Conservation (phyloP, 352 stramenopile genomes). For the Paralagenidium karlingii region DNA sequence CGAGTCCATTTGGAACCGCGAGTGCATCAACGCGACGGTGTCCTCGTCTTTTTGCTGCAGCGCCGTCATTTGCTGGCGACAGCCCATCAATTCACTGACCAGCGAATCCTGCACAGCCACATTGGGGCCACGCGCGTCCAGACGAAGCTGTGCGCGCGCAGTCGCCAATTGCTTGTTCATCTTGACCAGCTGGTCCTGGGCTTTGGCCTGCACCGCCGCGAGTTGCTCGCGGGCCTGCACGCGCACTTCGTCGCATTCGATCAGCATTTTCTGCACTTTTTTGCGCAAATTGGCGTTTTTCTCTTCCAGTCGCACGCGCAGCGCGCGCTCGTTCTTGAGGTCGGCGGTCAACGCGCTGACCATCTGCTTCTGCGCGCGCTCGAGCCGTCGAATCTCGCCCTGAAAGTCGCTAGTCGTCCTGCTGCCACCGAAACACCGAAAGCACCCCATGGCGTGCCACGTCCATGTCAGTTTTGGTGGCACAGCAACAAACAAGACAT, state of each 20-base stretch:
- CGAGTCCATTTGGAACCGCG: conserved; percentile 33
- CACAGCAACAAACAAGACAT: neutral
- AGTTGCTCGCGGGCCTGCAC: conserved; percentile 36
- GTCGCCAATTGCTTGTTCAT: conserved; percentile 23
- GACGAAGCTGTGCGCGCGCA: conserved; percentile 31
- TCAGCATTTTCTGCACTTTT: conserved; percentile 61
- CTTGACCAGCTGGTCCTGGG: conserved; percentile 26
- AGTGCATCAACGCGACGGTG: conserved; percentile 21
- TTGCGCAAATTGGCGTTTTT: conserved; percentile 60
- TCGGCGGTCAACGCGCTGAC: conserved; percentile 39
- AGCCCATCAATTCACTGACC: conserved; percentile 22
- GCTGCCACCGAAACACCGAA: too few relatives aligned
- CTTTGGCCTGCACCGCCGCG: conserved; percentile 29
- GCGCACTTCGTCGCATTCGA: conserved; percentile 59
- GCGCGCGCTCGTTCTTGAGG: conserved; percentile 35
- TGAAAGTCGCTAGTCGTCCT: conserved; percentile 9
- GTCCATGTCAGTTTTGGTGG: conserved; percentile 6
- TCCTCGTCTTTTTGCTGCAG: conserved; percentile 38
- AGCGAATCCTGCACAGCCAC: conserved; percentile 32
- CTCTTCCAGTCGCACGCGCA: conserved; percentile 36
- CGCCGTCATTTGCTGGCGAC: conserved; percentile 31
- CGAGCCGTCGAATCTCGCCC: conserved; percentile 11
- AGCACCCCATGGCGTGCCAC: too few relatives aligned
- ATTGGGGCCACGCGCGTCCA: conserved; percentile 45
- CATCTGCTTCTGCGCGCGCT: conserved; percentile 22